A percentile compares a stretch with the other conserved stretches of the same genome.
Conservation (phyloP, 345 rosid species). For the Leavenworthia alabamica region DNA sequence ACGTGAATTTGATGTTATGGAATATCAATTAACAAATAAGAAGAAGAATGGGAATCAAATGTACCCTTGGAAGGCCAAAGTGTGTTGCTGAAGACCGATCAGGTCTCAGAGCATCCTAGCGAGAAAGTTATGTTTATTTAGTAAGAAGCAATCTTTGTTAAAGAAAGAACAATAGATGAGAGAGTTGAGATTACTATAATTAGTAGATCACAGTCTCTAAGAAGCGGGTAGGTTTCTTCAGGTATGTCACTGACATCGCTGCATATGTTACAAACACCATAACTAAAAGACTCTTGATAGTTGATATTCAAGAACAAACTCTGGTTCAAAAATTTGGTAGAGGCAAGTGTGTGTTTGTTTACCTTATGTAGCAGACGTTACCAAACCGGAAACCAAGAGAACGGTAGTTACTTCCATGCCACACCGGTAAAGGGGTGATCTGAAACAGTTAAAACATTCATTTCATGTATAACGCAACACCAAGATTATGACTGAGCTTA, state of each 20-base stretch:
- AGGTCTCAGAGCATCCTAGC: constrained; percentile 82
- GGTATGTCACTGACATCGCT: constrained; percentile 92
- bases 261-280: constrained; percentile 23
- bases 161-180: neutral
- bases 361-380: constrained; percentile 82
- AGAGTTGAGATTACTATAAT: constrained; percentile 46
- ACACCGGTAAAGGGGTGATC: constrained; percentile 84
- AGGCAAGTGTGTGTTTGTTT: constrained; percentile 1
- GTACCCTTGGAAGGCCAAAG: constrained; percentile 91
- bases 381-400: constrained; percentile 94
- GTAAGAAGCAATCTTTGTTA: constrained; percentile 6
- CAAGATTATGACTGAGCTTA: constrained; percentile 1
- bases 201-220: constrained; percentile 58
- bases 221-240: constrained; percentile 82
- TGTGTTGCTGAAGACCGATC: constrained; percentile 86
- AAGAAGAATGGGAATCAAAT: constrained; percentile 1
- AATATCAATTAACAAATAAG: neutral
- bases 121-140: constrained; percentile 9
- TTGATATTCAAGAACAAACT: neutral
- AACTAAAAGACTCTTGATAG: neutral
- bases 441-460: constrained; percentile 30
- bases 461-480: neutral
- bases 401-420: constrained; percentile 82
- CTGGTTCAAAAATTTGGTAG: neutral
- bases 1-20: neutral